Evolutionary conservation across 2,329 filamentous ascomycete species (phyloP).

Genomic region (Remersonia thermophila): DNA sequence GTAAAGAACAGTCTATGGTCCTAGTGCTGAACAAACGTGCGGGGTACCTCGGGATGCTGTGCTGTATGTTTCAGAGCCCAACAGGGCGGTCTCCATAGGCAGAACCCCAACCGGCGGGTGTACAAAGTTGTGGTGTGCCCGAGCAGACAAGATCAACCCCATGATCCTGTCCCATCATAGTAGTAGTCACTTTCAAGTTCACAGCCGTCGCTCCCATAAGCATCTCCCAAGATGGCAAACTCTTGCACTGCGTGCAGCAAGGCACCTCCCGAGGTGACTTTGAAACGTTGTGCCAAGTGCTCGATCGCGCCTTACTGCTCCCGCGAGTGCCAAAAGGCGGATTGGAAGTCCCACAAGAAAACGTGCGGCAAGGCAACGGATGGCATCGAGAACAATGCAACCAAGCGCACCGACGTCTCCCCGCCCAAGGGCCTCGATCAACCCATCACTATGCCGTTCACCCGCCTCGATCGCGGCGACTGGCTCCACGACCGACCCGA

Average conservation of each 20-base stretch:
- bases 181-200: too few species aligned
- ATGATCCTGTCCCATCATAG: too few species aligned
- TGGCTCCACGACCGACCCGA: slow-evolving; percentile 33
- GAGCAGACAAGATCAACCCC: too few species aligned
- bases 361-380: slow-evolving; percentile 3
- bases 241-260: slow-evolving; percentile 19
- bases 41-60: too few species aligned
- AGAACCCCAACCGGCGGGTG: too few species aligned
- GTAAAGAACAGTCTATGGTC: too few species aligned
- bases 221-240: too few species aligned
- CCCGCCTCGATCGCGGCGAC: slow-evolving; percentile 25
- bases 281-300: slow-evolving; percentile 36
- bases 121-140: too few species aligned
- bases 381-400: background rate
- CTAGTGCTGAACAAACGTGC: too few species aligned
- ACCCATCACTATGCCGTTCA: slow-evolving; percentile 26
- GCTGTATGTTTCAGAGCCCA: too few species aligned
- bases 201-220: too few species aligned
- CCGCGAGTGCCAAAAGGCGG: slow-evolving; percentile 35
- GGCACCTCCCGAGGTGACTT: slow-evolving; percentile 16
- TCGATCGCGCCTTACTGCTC: slow-evolving; percentile 36
- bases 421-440: slow-evolving; percentile 22
- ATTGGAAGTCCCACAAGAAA: slow-evolving; percentile 36
- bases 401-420: background rate
- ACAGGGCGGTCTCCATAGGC: too few species aligned